Evolutionary conservation across 306 rosid species (phyloP).

Genomic region (Cyclanthera cordifolia): DNA sequence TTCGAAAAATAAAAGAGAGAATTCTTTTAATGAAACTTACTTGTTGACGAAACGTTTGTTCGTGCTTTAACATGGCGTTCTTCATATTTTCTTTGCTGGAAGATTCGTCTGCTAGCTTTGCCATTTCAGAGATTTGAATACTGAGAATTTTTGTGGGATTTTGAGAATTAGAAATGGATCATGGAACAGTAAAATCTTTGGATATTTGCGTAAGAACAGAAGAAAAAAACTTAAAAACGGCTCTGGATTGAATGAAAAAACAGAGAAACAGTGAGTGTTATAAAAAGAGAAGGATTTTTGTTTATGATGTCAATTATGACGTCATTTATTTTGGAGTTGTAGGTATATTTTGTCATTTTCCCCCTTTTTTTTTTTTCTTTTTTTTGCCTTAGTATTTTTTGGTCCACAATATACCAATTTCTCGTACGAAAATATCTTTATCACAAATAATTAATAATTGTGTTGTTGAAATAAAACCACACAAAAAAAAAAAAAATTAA

Average conservation of each 20-base stretch:
- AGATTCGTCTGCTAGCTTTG: conserved; percentile 41
- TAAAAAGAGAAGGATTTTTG: too few species aligned
- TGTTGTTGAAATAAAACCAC: too few species aligned
- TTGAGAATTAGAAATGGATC: background rate
- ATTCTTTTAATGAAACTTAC: conserved; percentile 20
- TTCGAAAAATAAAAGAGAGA: too few species aligned
- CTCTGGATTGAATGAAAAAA: background rate
- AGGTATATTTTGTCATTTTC: too few species aligned
- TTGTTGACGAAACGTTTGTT: conserved; percentile 74
- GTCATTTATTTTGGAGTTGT: background rate
- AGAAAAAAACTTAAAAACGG: background rate
- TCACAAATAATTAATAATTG: background rate
- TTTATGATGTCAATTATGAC: background rate
- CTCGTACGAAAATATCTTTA: background rate
- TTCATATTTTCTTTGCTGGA: conserved; percentile 54
- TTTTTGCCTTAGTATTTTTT: background rate
- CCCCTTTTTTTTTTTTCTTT: background rate
- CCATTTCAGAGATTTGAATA: conserved; percentile 26
- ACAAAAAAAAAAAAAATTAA: too few species aligned
- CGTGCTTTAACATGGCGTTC: conserved; percentile 68
- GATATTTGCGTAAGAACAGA: background rate
- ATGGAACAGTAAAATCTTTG: background rate
- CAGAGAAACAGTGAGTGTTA: too few species aligned
- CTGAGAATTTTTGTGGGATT: too few species aligned
- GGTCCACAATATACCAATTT: background rate